Conservation (phyloP, 306 rosid genomes). For the Lathyrus oleraceus region DNA sequence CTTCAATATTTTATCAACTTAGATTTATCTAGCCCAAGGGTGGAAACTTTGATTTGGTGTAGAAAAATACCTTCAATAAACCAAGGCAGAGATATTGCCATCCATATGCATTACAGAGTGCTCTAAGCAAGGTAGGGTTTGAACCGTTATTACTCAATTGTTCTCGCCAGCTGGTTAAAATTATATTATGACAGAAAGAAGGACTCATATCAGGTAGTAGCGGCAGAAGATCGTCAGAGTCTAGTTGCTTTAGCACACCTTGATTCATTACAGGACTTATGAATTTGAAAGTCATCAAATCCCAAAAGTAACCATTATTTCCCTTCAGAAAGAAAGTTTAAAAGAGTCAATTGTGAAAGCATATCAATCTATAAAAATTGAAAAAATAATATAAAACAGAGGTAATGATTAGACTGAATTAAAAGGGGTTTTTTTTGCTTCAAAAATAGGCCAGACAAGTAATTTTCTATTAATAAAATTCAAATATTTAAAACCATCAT, state of each 20-base stretch:
- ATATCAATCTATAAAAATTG: slow-evolving; percentile 23
- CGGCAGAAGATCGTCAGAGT: slow-evolving; percentile 69
- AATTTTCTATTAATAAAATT: not conserved
- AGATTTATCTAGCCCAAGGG: slow-evolving; percentile 18
- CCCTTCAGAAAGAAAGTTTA: slow-evolving; percentile 50
- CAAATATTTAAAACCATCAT: slow-evolving; percentile 2
- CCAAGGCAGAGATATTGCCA: slow-evolving; percentile 88
- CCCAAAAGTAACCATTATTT: slow-evolving; percentile 51
- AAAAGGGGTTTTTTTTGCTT: slow-evolving; percentile 3
- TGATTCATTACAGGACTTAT: slow-evolving; percentile 70
- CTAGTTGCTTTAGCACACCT: slow-evolving; percentile 78
- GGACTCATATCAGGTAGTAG: slow-evolving; percentile 77
- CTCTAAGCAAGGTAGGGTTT: slow-evolving; percentile 72
- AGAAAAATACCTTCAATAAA: slow-evolving; percentile 68
- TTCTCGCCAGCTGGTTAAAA: slow-evolving; percentile 65
- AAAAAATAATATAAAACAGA: slow-evolving; percentile 20
- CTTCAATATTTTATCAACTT: slow-evolving; percentile 16
- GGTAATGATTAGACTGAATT: slow-evolving; percentile 9
- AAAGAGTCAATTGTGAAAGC: slow-evolving; percentile 33
- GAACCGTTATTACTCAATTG: slow-evolving; percentile 50
- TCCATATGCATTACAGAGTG: slow-evolving; percentile 84
- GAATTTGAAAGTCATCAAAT: slow-evolving; percentile 71
- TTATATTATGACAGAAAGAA: slow-evolving; percentile 61
- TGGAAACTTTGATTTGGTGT: slow-evolving; percentile 20
- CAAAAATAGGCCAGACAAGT: not conserved